phyloP scores from a whole-genome alignment of 768 basidiomycete species.

The Hortiboletus campestris region DNA sequence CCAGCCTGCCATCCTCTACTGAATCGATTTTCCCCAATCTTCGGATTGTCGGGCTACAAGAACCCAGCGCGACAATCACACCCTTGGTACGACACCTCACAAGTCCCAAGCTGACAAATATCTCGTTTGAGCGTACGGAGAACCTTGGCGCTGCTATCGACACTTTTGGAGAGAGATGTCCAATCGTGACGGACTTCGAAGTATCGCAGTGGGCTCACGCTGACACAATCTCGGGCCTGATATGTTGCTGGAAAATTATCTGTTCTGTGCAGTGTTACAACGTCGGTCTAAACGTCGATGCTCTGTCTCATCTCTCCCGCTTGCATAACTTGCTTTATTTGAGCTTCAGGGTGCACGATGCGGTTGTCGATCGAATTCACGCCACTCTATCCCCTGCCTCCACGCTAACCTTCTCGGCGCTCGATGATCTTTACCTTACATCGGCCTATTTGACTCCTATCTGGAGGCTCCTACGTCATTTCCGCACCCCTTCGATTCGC shows the following conservation, averaged over 20 bases:
- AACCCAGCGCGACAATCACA: not conserved
- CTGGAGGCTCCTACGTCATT: not conserved
- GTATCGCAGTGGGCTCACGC: not conserved
- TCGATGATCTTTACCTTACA: not conserved
- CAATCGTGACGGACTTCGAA: not conserved
- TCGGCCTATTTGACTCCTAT: not conserved
- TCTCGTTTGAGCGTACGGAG: not conserved
- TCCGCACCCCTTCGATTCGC: not conserved
- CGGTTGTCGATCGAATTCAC: not conserved
- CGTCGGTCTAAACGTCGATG: not conserved
- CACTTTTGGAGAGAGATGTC: not conserved
- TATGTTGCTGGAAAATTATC: slow-evolving; percentile 11
- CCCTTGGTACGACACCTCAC: slow-evolving; percentile 11
- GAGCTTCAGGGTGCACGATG: not conserved
- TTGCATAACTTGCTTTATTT: not conserved
- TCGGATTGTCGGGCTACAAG: not conserved
- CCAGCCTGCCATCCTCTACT: not conserved
- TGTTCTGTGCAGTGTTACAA: not conserved
- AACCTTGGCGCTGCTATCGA: not conserved
- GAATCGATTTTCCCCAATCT: slow-evolving; percentile 12
- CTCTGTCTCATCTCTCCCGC: slow-evolving; percentile 4
- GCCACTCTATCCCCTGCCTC: not conserved
- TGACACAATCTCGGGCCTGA: not conserved
- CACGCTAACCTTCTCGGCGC: slow-evolving; percentile 1
- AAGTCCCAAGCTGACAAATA: not conserved